These are phyloP conservation scores for Fusarium torreyae DNA, from an alignment of 2,329 filamentous ascomycete species.

Conservation along the genomic window DNA sequence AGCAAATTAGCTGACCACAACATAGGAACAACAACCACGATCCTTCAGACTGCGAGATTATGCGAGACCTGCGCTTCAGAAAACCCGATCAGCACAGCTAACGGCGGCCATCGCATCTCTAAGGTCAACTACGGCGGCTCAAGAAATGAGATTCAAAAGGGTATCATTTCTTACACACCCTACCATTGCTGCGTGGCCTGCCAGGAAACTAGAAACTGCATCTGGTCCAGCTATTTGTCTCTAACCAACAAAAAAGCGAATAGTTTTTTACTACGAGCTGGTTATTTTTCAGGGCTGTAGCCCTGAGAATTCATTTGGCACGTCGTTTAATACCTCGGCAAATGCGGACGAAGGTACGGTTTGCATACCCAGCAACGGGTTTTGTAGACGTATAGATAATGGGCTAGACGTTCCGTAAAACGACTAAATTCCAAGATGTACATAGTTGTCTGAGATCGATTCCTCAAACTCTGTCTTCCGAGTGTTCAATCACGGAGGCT, in stretches of 20 bases:
- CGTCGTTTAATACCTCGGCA: constrained; percentile 2
- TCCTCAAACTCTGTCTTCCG: constrained; percentile 38
- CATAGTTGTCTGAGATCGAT: background rate
- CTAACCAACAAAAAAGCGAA: too few relatives aligned
- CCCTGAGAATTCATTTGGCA: background rate
- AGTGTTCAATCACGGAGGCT: constrained; percentile 40
- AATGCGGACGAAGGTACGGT: too few relatives aligned
- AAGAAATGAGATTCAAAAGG: background rate
- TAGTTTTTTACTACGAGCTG: background rate
- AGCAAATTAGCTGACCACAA: background rate
- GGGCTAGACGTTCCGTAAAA: background rate
- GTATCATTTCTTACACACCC: background rate
- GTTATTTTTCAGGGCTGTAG: background rate
- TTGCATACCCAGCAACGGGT: background rate
- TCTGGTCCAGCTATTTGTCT: background rate
- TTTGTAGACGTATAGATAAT: constrained; percentile 3
- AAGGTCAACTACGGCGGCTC: constrained; percentile 6
- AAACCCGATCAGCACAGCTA: background rate
- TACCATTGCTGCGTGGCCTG: constrained; percentile 2
- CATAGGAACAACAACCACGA: background rate
- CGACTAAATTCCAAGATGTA: background rate
- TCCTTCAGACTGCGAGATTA: background rate
- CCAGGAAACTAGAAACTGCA: constrained; percentile 5
- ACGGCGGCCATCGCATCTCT: constrained; percentile 2
- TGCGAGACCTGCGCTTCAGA: background rate